Conservation (phyloP, 495 filamentous ascomycete species). For the Neurospora sublineolata region DNA sequence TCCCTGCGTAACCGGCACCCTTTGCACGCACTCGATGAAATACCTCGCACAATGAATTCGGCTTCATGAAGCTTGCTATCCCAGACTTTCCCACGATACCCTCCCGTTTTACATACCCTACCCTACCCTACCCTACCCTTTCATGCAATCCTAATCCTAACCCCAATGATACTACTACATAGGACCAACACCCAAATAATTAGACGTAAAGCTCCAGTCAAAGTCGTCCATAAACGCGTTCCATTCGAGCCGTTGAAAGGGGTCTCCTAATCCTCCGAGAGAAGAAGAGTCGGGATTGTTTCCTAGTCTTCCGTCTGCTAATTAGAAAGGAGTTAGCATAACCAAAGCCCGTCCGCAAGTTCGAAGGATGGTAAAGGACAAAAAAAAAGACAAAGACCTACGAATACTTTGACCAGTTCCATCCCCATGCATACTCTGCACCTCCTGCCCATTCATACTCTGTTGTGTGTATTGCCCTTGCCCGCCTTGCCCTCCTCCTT, state of each 20-base stretch:
- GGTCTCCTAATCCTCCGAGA: constrained; percentile 15
- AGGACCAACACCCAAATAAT: not conserved
- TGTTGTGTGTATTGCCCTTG: not conserved
- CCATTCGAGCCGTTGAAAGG: constrained; percentile 30
- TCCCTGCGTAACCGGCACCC: not conserved
- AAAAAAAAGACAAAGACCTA: not conserved
- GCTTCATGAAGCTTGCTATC: not conserved
- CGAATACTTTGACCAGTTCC: not conserved
- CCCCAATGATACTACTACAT: not conserved
- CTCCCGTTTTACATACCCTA: not conserved
- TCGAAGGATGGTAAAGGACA: not conserved
- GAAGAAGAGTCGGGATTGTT: constrained; percentile 2
- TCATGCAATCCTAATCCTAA: not conserved
- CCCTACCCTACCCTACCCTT: not conserved
- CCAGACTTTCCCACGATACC: not conserved
- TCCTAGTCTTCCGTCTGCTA: constrained; percentile 1
- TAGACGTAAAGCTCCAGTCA: constrained; percentile 31
- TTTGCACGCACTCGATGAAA: not conserved
- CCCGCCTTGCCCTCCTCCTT: not conserved
- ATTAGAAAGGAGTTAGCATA: not conserved
- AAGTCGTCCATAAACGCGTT: constrained; percentile 35
- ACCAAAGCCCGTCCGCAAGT: too few relatives aligned
- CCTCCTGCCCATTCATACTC: not conserved
- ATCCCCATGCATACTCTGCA: not conserved
- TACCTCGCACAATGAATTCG: not conserved